Percentiles rank a stretch among this genome's conserved stretches.
These are phyloP conservation scores for Sechiopsis laciniata DNA, from an alignment of 306 rosid species.

Conservation along the genomic window DNA sequence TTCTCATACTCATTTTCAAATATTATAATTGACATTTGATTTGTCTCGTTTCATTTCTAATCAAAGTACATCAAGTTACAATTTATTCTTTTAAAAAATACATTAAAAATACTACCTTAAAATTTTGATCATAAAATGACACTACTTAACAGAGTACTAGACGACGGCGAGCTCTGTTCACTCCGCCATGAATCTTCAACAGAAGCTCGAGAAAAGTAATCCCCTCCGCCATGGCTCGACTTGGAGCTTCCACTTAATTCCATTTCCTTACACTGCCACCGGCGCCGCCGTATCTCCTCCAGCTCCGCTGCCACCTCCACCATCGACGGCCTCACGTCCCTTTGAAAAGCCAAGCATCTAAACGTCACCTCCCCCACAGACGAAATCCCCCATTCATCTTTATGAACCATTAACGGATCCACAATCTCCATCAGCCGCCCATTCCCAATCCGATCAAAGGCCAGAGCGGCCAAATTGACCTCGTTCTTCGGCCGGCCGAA, in stretches of 20 bases:
- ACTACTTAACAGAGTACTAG: slow-evolving; percentile 56
- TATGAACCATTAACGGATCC: slow-evolving; percentile 42
- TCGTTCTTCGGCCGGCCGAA: slow-evolving; percentile 68
- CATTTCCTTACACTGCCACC: slow-evolving; percentile 30
- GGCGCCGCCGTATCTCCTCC: slow-evolving; percentile 45
- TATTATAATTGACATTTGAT: too few relatives aligned
- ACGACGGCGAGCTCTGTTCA: slow-evolving; percentile 74
- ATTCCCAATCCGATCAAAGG: slow-evolving; percentile 54
- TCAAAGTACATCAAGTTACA: neutral
- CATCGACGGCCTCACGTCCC: slow-evolving; percentile 93
- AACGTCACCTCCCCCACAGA: slow-evolving; percentile 83
- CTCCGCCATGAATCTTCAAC: slow-evolving; percentile 75
- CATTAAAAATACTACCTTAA: neutral
- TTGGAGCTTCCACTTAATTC: slow-evolving; percentile 22
- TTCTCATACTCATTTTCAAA: too few relatives aligned
- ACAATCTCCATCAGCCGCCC: slow-evolving; percentile 63
- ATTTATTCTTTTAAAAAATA: neutral
- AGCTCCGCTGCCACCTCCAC: slow-evolving; percentile 74
- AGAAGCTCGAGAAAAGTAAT: slow-evolving; percentile 48
- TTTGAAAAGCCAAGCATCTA: slow-evolving; percentile 78
- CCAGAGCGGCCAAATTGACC: slow-evolving; percentile 69
- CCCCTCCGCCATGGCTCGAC: slow-evolving; percentile 31
- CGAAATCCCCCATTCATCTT: slow-evolving; percentile 42
- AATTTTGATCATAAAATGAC: slow-evolving; percentile 30
- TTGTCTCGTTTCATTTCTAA: neutral